Conservation (phyloP, 176 grass and related monocot species). For the Neostapfia colusana region DNA sequence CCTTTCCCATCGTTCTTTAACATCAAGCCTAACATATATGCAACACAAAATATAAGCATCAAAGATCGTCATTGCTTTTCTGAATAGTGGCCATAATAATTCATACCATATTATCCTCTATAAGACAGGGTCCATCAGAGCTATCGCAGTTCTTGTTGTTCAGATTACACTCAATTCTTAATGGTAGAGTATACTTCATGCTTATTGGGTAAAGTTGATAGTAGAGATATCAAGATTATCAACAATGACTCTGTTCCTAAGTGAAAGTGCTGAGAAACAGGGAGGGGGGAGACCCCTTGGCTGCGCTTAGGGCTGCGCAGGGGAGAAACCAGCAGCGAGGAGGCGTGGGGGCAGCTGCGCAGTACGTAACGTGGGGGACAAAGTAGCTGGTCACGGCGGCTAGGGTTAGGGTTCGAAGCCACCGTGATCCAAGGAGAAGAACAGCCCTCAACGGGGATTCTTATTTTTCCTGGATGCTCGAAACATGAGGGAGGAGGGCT, state of each 20-base stretch:
- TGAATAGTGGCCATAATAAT: conserved; percentile 10
- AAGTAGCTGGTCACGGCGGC: no score
- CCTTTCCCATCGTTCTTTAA: conserved; percentile 59
- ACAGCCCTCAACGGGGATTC: no score
- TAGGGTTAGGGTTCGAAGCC: no score
- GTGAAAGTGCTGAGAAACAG: no score
- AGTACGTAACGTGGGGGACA: no score
- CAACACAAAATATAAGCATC: background rate
- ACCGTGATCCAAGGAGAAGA: no score
- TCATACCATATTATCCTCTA: conserved; percentile 11
- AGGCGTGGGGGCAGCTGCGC: no score
- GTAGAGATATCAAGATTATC: conserved; percentile 5
- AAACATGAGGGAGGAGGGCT: no score
- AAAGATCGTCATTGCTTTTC: conserved; percentile 1
- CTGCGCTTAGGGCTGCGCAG: no score
- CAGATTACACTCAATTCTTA: background rate
- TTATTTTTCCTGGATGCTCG: no score
- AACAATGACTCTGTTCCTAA: background rate
- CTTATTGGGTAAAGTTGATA: conserved; percentile 7
- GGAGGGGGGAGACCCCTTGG: no score
- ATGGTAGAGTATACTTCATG: background rate
- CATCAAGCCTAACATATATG: conserved; percentile 48
- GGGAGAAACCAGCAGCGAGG: no score
- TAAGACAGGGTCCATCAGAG: background rate
- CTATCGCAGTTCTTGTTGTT: background rate